Conservation (phyloP, 345 rosid species). For the Murraya koenigii region DNA sequence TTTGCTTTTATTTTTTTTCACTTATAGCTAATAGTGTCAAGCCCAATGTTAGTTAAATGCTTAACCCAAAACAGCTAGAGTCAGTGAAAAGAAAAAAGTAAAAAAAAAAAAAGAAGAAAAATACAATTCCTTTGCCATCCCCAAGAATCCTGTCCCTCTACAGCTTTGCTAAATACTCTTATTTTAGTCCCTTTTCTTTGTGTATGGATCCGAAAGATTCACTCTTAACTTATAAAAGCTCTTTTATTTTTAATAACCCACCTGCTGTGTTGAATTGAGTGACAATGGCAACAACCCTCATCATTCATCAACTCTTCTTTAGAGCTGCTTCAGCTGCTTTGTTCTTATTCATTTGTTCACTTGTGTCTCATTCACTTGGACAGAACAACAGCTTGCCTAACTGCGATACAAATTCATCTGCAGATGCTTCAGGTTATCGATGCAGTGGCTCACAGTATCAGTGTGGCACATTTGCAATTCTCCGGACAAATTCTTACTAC, state of each 20-base stretch:
- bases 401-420: conserved; percentile 40
- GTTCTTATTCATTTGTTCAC: conserved; percentile 34
- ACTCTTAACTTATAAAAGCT: conserved; percentile 18
- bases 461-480: conserved; percentile 56
- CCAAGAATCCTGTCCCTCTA: conserved; percentile 53
- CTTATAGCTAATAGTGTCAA: conserved; percentile 17
- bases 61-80: conserved; percentile 26
- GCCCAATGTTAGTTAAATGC: conserved; percentile 23
- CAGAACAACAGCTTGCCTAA: conserved; percentile 34
- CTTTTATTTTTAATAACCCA: conserved; percentile 12
- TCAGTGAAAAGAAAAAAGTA: too few species aligned
- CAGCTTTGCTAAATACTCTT: conserved; percentile 9
- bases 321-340: conserved; percentile 24
- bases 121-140: conserved; percentile 24
- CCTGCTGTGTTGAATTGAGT: conserved; percentile 18
- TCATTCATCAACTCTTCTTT: conserved; percentile 31
- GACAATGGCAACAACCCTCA: conserved; percentile 41
- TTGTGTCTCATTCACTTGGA: conserved; percentile 33
- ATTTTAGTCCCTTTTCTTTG: conserved; percentile 3
- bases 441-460: conserved; percentile 36
- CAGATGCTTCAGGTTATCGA: conserved; percentile 49
- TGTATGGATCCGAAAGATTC: conserved; percentile 61
- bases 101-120: conserved; percentile 23
- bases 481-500: conserved; percentile 49
- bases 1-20: background rate